phyloP scores from a whole-genome alignment of 139 green algal genomes.

The Eudorina sp. region DNA sequence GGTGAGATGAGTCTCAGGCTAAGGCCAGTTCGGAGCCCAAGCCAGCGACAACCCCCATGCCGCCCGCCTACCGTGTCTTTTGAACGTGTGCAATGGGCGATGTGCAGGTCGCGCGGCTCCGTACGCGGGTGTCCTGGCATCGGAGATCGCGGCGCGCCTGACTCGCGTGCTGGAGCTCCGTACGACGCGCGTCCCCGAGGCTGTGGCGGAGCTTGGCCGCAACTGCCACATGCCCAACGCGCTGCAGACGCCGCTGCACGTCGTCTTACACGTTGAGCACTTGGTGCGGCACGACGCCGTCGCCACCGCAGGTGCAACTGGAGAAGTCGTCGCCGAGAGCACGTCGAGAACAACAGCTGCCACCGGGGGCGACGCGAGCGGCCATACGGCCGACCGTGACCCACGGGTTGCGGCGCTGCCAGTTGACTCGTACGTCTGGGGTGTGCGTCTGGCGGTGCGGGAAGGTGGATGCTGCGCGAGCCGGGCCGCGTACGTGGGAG shows the following conservation, averaged over 20 bases:
- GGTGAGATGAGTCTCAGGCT: too few species aligned
- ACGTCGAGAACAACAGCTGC: neutral
- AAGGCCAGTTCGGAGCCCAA: too few species aligned
- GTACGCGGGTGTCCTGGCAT: neutral
- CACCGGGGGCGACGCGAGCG: neutral
- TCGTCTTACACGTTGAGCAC: slow-evolving; percentile 63
- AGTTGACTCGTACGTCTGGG: slow-evolving; percentile 34
- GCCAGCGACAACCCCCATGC: too few species aligned
- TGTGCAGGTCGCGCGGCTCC: slow-evolving; percentile 43
- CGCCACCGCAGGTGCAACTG: neutral
- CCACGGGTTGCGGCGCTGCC: neutral
- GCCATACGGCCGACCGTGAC: neutral
- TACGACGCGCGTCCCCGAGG: slow-evolving; percentile 28
- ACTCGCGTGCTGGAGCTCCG: slow-evolving; percentile 30
- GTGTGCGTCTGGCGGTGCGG: slow-evolving; percentile 53
- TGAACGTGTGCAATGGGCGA: too few species aligned
- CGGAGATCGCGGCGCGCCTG: slow-evolving; percentile 54
- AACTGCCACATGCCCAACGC: slow-evolving; percentile 82
- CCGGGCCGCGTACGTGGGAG: slow-evolving; percentile 62
- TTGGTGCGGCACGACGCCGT: neutral
- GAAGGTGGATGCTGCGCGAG: slow-evolving; percentile 73
- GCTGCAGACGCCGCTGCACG: slow-evolving; percentile 68
- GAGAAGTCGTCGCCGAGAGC: neutral
- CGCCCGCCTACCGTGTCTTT: too few species aligned
- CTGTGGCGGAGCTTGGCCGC: slow-evolving; percentile 56